Evolutionary conservation across 352 stramenopile species (phyloP).

Genomic region (Phytophthora hibernalis): DNA sequence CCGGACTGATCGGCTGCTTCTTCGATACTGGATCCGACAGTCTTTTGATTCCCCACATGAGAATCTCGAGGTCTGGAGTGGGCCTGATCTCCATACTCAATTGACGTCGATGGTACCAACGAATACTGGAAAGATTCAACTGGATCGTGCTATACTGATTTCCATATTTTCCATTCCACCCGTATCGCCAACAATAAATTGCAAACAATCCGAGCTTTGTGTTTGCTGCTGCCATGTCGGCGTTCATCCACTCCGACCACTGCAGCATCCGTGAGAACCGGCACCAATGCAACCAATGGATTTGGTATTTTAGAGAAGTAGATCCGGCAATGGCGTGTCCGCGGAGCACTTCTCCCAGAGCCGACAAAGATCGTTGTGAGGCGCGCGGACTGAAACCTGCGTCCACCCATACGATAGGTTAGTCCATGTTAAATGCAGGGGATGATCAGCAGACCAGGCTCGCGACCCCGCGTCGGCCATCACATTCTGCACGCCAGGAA

Average conservation of each 20-base stretch:
- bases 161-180: background rate
- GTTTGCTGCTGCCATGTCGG: background rate
- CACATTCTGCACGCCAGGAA: slow-evolving; percentile 12
- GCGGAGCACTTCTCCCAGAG: slow-evolving; percentile 17
- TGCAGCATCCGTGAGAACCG: slow-evolving; percentile 8
- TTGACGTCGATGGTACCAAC: slow-evolving; percentile 11
- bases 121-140: slow-evolving; percentile 1
- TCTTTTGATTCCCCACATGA: background rate
- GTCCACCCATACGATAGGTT: slow-evolving; percentile 13
- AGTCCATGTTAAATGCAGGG: slow-evolving; percentile 20
- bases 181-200: slow-evolving; percentile 16
- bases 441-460: slow-evolving; percentile 9
- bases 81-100: background rate
- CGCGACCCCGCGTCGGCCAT: slow-evolving; percentile 26
- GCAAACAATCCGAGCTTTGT: slow-evolving; percentile 12
- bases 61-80: slow-evolving; percentile 2
- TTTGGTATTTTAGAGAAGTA: slow-evolving; percentile 22
- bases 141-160: slow-evolving; percentile 17
- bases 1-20: slow-evolving; percentile 13
- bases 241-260: slow-evolving; percentile 7
- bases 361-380: slow-evolving; percentile 29
- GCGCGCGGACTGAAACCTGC: slow-evolving; percentile 6
- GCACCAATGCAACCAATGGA: slow-evolving; percentile 19
- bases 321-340: slow-evolving; percentile 9
- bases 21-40: background rate